phyloP scores from a whole-genome alignment of 352 stramenopile species.

The Phytophthora pinifolia region DNA sequence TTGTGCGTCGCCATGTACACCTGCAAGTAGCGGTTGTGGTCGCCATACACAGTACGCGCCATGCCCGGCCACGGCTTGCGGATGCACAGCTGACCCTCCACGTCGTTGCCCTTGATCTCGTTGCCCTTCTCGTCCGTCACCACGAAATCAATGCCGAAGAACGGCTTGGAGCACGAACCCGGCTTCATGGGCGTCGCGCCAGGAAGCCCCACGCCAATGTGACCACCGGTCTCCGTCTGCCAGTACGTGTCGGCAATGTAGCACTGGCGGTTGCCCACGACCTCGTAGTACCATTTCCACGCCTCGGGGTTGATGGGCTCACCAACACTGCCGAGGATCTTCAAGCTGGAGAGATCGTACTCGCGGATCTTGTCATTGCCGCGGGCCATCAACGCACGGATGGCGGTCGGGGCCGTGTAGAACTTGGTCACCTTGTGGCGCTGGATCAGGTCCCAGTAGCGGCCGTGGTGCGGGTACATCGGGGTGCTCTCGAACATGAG shows the following conservation, averaged over 20 bases:
- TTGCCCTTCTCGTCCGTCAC: slow-evolving; percentile 82
- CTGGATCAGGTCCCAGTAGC: slow-evolving; percentile 97
- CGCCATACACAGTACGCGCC: slow-evolving; percentile 92
- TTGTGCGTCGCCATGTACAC: slow-evolving; percentile 97
- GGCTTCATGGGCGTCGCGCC: slow-evolving; percentile 89
- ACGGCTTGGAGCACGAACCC: slow-evolving; percentile 93
- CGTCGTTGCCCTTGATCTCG: slow-evolving; percentile 78
- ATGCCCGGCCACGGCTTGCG: slow-evolving; percentile 95
- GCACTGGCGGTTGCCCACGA: slow-evolving; percentile 85
- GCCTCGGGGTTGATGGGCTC: slow-evolving; percentile 98
- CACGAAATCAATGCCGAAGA: slow-evolving; percentile 94
- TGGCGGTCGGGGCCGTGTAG: slow-evolving; percentile 94
- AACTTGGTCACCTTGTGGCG: slow-evolving; percentile 96
- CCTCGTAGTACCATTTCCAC: slow-evolving; percentile 97
- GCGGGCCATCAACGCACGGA: slow-evolving; percentile 96
- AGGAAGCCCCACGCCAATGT: slow-evolving; percentile 94
- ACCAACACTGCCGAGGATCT: slow-evolving; percentile 95
- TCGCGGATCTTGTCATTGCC: slow-evolving; percentile 90
- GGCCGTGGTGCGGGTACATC: slow-evolving; percentile 93
- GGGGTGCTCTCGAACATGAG: slow-evolving; percentile 98
- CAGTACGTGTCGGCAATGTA: slow-evolving; percentile 97
- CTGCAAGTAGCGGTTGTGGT: slow-evolving; percentile 94
- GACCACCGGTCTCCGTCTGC: slow-evolving; percentile 97
- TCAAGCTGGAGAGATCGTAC: slow-evolving; percentile 64
- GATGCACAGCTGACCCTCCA: slow-evolving; percentile 96